Base-by-base conservation (phyloP, 768 basidiomycete genomes). In the Mycena albidolilacea region DNA sequence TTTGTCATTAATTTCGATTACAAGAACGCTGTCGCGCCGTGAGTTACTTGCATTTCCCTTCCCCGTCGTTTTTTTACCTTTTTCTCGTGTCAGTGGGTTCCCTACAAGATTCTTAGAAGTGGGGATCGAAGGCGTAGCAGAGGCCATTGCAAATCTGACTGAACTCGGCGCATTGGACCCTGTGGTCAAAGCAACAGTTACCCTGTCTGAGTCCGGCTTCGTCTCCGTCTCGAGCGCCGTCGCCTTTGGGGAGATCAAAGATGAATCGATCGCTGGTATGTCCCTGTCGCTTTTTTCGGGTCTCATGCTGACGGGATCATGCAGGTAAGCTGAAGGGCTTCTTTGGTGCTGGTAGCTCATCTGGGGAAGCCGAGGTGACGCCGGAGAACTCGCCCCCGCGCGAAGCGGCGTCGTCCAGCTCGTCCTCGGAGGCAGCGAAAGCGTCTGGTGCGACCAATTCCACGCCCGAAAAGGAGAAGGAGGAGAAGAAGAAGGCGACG, bases 151-250 rank as follows among this genome's bases (percentile, higher is more conserved):
- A 41, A 98, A 97, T 80, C 87, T 98, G 61, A 97, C 96, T 15
- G 93, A 93, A 59, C 89, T 90, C 1, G 95, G 94, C 10, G 93
- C 91, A 12, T 81, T 89, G 35, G 95, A 97, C 77, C 94, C 96
- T 3, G 90, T 96, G 15, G 87, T 99, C 77, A 97, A 96, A 81
- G 92, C 95, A 19, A 95, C 94, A 0, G 82, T 98, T 63, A 84
- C 90, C 37, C 85, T 98, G 50, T 95, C 95, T 48, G 95, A 97
- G 64, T 95, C 95, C 62, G 96, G 97, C 8, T 93, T 98, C 77
- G 85, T 95, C 7, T 91, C 92, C 3, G 91, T 96, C 44, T 88
- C 90, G 15, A 93, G 95, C 67, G 97, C 95, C 0, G 78, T 96
- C 52, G 90, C 92, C 7, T 91, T 89, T 70, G 95, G 93, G 9